These are phyloP conservation scores for Eryngium alpinum DNA, from an alignment of 140 eudicot genomes.

Conservation along the genomic window DNA sequence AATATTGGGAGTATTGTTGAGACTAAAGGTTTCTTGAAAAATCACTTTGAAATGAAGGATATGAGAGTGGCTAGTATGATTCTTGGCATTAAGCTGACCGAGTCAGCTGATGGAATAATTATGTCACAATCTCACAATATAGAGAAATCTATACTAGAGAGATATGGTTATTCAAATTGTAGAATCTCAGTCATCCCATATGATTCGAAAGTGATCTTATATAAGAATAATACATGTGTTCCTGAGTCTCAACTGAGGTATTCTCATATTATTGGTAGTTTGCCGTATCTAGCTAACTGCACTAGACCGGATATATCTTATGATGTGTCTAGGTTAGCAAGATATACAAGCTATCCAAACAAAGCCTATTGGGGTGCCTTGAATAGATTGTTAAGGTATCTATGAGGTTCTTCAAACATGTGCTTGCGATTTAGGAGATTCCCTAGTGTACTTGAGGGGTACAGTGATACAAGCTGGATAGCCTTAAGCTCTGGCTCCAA, in stretches of 20 bases:
- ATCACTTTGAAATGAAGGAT: too few relatives aligned
- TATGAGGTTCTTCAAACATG: not conserved
- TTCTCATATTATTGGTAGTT: too few relatives aligned
- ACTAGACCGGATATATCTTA: not conserved
- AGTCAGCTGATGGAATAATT: too few relatives aligned
- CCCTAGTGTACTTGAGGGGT: too few relatives aligned
- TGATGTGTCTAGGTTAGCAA: conserved; percentile 1
- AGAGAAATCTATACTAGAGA: too few relatives aligned
- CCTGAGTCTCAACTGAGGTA: too few relatives aligned
- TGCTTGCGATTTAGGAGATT: not conserved
- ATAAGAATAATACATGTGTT: too few relatives aligned
- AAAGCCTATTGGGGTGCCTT: conserved; percentile 2
- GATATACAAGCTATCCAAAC: not conserved
- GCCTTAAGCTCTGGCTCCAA: not conserved
- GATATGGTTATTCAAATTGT: too few relatives aligned
- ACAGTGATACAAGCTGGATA: not conserved
- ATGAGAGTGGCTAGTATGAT: not conserved
- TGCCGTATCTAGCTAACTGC: not conserved
- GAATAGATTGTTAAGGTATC: not conserved
- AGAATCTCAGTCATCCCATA: too few relatives aligned
- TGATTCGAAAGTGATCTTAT: too few relatives aligned
- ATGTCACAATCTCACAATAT: not conserved
- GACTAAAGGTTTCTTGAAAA: too few relatives aligned
- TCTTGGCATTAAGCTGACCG: conserved; percentile 1
- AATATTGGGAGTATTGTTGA: too few relatives aligned